A percentile compares a stretch with the other conserved stretches of the same genome.
Conservation (phyloP, 1,284 basidiomycete species). For the Boletus mariae region DNA sequence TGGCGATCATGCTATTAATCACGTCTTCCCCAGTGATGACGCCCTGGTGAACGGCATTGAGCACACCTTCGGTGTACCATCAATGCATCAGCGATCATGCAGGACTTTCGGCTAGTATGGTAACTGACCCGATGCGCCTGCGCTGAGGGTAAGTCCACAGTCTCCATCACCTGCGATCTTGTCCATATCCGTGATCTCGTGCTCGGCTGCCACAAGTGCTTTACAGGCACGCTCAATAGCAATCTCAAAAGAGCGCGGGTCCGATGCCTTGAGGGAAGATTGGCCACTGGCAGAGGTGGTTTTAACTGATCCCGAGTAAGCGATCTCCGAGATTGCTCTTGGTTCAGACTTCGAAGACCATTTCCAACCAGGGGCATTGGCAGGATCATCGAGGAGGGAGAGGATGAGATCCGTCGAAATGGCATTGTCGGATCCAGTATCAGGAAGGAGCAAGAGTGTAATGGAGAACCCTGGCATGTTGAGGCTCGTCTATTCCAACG, state of each 20-base stretch:
- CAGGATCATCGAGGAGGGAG: constrained; percentile 72
- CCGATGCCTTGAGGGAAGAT: constrained; percentile 36
- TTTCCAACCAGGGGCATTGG: constrained; percentile 81
- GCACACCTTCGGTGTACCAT: constrained; percentile 38
- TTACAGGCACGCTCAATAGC: constrained; percentile 65
- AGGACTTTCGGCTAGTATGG: constrained; percentile 23
- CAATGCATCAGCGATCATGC: neutral
- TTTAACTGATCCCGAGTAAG: constrained; percentile 14
- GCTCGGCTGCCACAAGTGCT: constrained; percentile 73
- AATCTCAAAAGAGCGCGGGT: constrained; percentile 50
- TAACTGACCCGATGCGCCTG: constrained; percentile 50
- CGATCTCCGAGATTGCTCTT: constrained; percentile 20
- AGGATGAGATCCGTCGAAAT: constrained; percentile 55
- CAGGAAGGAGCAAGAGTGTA: constrained; percentile 79
- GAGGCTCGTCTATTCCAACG: constrained; percentile 65
- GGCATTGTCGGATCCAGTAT: constrained; percentile 33
- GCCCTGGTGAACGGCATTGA: constrained; percentile 33
- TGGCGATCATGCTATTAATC: constrained; percentile 57
- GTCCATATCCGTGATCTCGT: constrained; percentile 88
- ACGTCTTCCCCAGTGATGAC: constrained; percentile 50
- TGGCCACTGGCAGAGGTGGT: constrained; percentile 15
- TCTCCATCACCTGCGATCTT: constrained; percentile 73
- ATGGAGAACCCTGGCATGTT: constrained; percentile 96
- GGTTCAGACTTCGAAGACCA: constrained; percentile 54
- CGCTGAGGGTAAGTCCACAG: constrained; percentile 84